Base-by-base conservation (phyloP, 2,329 filamentous ascomycete genomes). In the Pezicula neosporulosa region DNA sequence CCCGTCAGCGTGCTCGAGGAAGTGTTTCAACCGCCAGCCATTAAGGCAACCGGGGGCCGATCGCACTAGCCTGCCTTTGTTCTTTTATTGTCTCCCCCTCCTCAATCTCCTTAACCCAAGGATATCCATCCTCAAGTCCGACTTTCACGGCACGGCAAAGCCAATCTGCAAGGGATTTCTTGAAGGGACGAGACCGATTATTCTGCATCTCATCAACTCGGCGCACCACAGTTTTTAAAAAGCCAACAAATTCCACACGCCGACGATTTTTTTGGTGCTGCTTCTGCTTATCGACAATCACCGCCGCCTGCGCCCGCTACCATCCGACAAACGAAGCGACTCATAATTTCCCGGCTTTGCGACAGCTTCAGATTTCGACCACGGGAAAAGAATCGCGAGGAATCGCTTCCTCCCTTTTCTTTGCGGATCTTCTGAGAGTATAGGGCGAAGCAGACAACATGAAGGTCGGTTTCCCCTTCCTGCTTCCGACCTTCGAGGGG, bases 391-490 rank as follows among this genome's bases (percentile, higher is more conserved):
- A 13, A 33, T 33, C 30, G 30, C 30, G 30, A 33, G 30, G 9
- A 33, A 33, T 33, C 12, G 9, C 12, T 33, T 33, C 12, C 30
- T 33, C 12, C 30, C 5, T 33, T 33, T 33, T 33, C 30, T 33
- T 33, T 10, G 30, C 12, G 30, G 12, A 9, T 7, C 7, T 12
- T 33, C 30, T 2, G 30, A 33, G 30, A 4, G 39, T 19, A 18
- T 24, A 24, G 24, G 39, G 39, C 24, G 39, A 19, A 42, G 39
- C 16, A 54, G 45, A 54, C 60, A 62, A 57, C 47, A 63, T 63
- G 61, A 63, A 63, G 60, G 61, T 62, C 35, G 21, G 52, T 50
- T 19, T n/a, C 45, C n/a, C n/a, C n/a, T n/a, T n/a, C n/a, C n/a
- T n/a, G n/a, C n/a, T 47, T 43, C 28, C 43, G 35, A 16, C 33